Conservation (phyloP, 345 rosid species). For the Hypericum androsaemum region DNA sequence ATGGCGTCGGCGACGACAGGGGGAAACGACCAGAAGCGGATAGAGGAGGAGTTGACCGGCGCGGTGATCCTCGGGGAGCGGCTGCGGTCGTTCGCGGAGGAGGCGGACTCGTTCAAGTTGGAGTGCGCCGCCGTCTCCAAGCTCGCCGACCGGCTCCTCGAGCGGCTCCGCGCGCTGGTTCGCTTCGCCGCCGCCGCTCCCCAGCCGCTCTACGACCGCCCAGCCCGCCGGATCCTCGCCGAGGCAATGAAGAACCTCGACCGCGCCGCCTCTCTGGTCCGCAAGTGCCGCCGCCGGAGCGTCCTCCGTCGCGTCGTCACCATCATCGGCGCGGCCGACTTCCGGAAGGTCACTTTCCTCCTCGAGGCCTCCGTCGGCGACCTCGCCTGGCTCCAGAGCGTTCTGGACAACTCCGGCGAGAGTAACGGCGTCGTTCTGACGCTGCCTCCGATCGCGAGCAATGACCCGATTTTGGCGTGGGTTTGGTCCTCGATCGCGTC, state of each 20-base stretch:
- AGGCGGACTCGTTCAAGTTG: neutral
- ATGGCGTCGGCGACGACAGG: neutral
- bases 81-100: neutral
- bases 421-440: constrained; percentile 16
- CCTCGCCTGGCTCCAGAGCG: constrained; percentile 44
- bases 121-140: constrained; percentile 1
- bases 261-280: constrained; percentile 44
- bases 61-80: constrained; percentile 4
- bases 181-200: constrained; percentile 3
- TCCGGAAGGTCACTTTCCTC: constrained; percentile 44
- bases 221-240: constrained; percentile 52
- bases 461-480: constrained; percentile 65
- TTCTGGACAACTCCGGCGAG: constrained; percentile 33
- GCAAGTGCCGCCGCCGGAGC: constrained; percentile 66
- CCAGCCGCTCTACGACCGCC: constrained; percentile 66
- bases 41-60: neutral
- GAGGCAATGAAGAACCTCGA: constrained; percentile 55
- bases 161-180: constrained; percentile 4
- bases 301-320: constrained; percentile 49
- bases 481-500: constrained; percentile 48
- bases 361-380: constrained; percentile 65
- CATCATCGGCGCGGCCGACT: constrained; percentile 63
- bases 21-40: neutral
- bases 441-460: constrained; percentile 54
- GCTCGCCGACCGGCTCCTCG: constrained; percentile 1